Evolutionary conservation across 2,329 filamentous ascomycete genomes (phyloP).

Genomic region (Geosmithia morbida): DNA sequence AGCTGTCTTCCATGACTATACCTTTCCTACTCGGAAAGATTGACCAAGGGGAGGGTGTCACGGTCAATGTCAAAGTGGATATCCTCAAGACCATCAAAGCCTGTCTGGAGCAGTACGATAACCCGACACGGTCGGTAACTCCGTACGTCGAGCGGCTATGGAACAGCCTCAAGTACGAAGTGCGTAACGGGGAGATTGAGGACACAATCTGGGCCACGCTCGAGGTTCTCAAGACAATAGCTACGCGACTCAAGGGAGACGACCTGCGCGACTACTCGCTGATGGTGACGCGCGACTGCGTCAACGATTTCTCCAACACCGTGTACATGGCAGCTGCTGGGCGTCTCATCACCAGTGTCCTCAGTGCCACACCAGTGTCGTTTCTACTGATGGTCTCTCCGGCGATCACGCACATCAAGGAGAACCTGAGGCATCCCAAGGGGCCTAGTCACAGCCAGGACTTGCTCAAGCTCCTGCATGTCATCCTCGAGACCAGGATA

Average conservation of each 20-base stretch:
- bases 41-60: slow-evolving; percentile 43
- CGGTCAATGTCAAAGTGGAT: slow-evolving; percentile 44
- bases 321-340: slow-evolving; percentile 38
- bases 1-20: slow-evolving; percentile 28
- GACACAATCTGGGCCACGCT: slow-evolving; percentile 42
- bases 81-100: slow-evolving; percentile 40
- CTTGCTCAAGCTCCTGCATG: slow-evolving; percentile 34
- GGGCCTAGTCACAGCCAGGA: slow-evolving; percentile 35
- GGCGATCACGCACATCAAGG: slow-evolving; percentile 31
- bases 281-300: slow-evolving; percentile 35
- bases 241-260: slow-evolving; percentile 27
- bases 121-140: slow-evolving; percentile 28
- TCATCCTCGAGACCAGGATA: slow-evolving; percentile 31
- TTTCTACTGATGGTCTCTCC: slow-evolving; percentile 33
- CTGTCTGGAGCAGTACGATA: slow-evolving; percentile 33
- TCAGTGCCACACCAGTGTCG: slow-evolving; percentile 29
- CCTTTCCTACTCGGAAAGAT: slow-evolving; percentile 42
- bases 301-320: slow-evolving; percentile 35
- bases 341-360: slow-evolving; percentile 33
- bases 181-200: slow-evolving; percentile 44
- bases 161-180: slow-evolving; percentile 48
- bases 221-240: slow-evolving; percentile 35
- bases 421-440: slow-evolving; percentile 34
- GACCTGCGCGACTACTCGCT: slow-evolving; percentile 30
- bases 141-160: slow-evolving; percentile 38